phyloP scores from a whole-genome alignment of 148 eudicot species.

The Cornus controversa region DNA sequence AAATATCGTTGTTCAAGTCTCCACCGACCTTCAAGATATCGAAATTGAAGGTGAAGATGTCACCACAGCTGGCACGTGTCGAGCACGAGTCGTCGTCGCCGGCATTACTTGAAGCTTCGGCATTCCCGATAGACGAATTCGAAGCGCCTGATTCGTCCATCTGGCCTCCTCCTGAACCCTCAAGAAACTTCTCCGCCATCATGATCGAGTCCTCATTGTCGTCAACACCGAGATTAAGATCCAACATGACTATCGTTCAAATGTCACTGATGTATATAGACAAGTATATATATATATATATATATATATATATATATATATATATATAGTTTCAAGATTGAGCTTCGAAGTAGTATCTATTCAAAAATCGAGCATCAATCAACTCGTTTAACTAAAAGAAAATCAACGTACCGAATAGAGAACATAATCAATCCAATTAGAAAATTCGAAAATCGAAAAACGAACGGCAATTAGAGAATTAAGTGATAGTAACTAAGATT shows the following conservation, averaged over 20 bases:
- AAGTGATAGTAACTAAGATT: neutral
- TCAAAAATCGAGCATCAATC: neutral
- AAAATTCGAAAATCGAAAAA: neutral
- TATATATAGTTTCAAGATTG: neutral
- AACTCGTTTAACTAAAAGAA: neutral
- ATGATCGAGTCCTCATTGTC: neutral
- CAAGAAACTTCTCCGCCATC: neutral
- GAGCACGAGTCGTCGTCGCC: slow-evolving; percentile 45
- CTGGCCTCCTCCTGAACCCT: slow-evolving; percentile 10
- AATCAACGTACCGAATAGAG: slow-evolving; percentile 1
- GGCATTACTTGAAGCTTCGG: slow-evolving; percentile 33
- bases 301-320: neutral
- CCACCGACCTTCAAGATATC: slow-evolving; percentile 34
- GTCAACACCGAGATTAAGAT: slow-evolving; percentile 13
- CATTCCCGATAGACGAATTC: slow-evolving; percentile 40
- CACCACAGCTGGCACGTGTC: slow-evolving; percentile 17
- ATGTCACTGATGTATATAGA: too few relatives aligned
- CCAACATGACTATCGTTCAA: slow-evolving; percentile 13
- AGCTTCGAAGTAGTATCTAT: neutral
- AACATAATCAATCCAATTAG: neutral
- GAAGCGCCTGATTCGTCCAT: slow-evolving; percentile 37
- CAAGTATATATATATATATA: too few relatives aligned
- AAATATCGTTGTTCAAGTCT: neutral
- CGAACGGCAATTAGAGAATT: neutral
- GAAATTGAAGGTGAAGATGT: slow-evolving; percentile 30